Conservation (phyloP, 1,284 basidiomycete species). For the Boletus holoroseus region DNA sequence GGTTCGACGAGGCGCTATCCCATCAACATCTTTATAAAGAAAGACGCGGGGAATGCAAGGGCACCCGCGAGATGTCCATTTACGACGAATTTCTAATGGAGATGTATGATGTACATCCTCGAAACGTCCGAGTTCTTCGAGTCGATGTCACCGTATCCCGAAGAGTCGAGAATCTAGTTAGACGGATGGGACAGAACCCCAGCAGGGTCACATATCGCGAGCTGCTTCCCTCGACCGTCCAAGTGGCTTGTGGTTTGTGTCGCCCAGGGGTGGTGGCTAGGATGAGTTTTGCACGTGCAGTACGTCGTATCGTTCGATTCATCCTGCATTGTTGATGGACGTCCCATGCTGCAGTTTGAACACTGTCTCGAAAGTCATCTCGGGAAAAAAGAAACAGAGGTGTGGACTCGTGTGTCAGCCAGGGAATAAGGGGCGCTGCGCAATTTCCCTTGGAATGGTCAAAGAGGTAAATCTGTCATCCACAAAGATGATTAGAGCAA, state of each 20-base stretch:
- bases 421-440: background rate
- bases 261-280: background rate
- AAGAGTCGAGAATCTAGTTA: slow-evolving; percentile 15
- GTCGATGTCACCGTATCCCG: slow-evolving; percentile 9
- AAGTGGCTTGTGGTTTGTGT: slow-evolving; percentile 14
- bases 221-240: slow-evolving; percentile 9
- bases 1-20: slow-evolving; percentile 12
- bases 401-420: slow-evolving; percentile 9
- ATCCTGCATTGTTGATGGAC: background rate
- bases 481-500: no score
- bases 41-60: background rate
- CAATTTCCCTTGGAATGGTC: no score
- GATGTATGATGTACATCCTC: background rate
- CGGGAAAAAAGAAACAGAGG: background rate
- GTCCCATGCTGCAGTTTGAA: slow-evolving; percentile 2
- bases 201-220: background rate
- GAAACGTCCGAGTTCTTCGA: slow-evolving; percentile 1
- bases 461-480: background rate
- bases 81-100: background rate
- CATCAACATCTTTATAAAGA: slow-evolving; percentile 11
- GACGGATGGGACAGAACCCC: slow-evolving; percentile 12
- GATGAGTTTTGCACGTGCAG: slow-evolving; percentile 14
- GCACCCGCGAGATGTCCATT: background rate
- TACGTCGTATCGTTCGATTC: background rate
- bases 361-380: slow-evolving; percentile 11